Percentiles rank a stretch among this genome's conserved stretches.
Conservation (phyloP, 2,329 filamentous ascomycete genomes). For the Epichloe sibirici region DNA sequence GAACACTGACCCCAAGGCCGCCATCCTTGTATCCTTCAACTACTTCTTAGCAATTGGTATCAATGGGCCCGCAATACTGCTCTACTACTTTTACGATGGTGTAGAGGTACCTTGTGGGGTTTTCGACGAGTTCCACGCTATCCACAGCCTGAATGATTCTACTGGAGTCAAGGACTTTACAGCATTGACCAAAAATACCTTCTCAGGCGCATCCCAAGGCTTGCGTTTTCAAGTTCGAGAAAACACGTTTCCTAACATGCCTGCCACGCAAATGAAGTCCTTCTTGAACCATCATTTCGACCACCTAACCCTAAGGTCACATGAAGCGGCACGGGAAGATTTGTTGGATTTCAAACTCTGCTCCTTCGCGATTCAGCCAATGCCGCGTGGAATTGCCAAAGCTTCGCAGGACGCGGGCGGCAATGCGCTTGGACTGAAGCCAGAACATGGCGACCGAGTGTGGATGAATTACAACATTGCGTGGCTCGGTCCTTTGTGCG, state of each 20-base stretch:
- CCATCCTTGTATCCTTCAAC: conserved; percentile 44
- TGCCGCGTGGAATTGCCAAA: conserved; percentile 8
- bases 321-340: neutral
- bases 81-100: conserved; percentile 54
- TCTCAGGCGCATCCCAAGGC: conserved; percentile 9
- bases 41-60: conserved; percentile 11
- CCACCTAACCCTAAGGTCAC: neutral
- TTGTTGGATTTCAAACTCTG: conserved; percentile 7
- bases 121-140: conserved; percentile 43
- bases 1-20: conserved; percentile 46
- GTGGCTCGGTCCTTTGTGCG: conserved; percentile 13
- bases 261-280: conserved; percentile 8
- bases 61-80: conserved; percentile 34
- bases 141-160: conserved; percentile 30
- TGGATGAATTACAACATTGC: conserved; percentile 21
- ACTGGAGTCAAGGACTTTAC: conserved; percentile 34
- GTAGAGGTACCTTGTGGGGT: conserved; percentile 35
- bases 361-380: conserved; percentile 10
- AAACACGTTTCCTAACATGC: conserved; percentile 15
- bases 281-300: conserved; percentile 11
- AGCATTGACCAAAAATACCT: conserved; percentile 19
- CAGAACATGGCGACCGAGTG: conserved; percentile 15
- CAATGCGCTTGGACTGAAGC: conserved; percentile 15
- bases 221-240: conserved; percentile 9
- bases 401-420: conserved; percentile 9